phyloP scores from a whole-genome alignment of 805 yeast genomes.

The Spathaspora hagerdaliae region DNA sequence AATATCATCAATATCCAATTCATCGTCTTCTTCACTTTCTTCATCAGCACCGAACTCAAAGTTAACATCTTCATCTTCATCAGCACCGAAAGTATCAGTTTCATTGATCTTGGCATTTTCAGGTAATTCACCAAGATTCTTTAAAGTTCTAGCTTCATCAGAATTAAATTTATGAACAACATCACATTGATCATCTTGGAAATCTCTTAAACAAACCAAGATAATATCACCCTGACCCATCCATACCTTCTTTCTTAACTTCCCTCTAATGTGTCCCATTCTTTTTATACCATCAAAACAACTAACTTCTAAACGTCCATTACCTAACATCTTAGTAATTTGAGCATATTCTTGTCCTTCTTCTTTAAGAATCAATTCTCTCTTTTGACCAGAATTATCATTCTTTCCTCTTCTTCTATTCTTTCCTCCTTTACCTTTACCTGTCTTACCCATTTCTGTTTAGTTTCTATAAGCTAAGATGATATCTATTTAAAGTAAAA shows the following conservation, averaged over 20 bases:
- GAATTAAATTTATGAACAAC: conserved; percentile 95
- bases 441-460: conserved; percentile 61
- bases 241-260: conserved; percentile 99
- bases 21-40: conserved; percentile 68
- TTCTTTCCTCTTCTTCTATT: conserved; percentile 99
- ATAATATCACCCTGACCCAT: conserved; percentile 98
- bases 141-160: conserved; percentile 96
- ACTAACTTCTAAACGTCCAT: conserved; percentile 91
- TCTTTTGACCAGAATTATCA: conserved; percentile 83
- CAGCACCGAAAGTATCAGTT: conserved; percentile 95
- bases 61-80: conserved; percentile 95
- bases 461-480: too few species aligned
- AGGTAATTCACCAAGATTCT: conserved; percentile 94
- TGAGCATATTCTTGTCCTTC: conserved; percentile 99
- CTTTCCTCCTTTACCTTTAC: conserved; percentile 83
- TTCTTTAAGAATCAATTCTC: conserved; percentile 87
- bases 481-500: too few species aligned
- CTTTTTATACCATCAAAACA: conserved; percentile 94
- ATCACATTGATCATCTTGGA: conserved; percentile 98
- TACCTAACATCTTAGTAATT: conserved; percentile 96
- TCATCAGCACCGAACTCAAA: conserved; percentile 92
- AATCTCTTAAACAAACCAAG: conserved; percentile 92
- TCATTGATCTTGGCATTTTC: conserved; percentile 96
- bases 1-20: conserved; percentile 91
- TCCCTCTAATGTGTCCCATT: conserved; percentile 98